These are phyloP conservation scores for Mucor lusitanicus DNA, from an alignment of 371 early-diverging fungal genomes.

Conservation along the genomic window DNA sequence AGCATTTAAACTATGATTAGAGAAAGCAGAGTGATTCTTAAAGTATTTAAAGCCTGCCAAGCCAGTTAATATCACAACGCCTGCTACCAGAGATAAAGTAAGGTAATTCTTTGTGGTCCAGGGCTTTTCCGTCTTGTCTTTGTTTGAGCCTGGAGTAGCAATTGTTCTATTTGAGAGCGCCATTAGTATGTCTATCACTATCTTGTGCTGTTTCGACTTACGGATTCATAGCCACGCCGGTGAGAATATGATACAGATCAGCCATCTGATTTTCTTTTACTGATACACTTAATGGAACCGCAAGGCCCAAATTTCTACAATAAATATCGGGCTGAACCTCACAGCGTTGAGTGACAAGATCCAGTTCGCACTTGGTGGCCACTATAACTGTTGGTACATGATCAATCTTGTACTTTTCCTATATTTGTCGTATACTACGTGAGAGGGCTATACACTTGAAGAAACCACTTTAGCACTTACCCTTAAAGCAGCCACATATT, in stretches of 20 bases:
- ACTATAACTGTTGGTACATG: constrained; percentile 88
- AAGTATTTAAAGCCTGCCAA: constrained; percentile 45
- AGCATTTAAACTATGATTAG: constrained; percentile 10
- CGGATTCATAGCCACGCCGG: constrained; percentile 89
- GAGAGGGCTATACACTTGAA: background rate
- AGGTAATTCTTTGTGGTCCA: constrained; percentile 45
- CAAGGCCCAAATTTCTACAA: constrained; percentile 82
- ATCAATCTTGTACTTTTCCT: constrained; percentile 83
- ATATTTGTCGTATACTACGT: background rate
- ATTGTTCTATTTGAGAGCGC: constrained; percentile 26
- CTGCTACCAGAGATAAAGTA: constrained; percentile 40
- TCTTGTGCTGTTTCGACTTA: constrained; percentile 23
- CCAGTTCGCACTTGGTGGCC: constrained; percentile 92
- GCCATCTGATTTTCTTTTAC: constrained; percentile 85
- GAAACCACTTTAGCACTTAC: constrained; percentile 43
- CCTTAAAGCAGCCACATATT: constrained; percentile 82
- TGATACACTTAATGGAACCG: constrained; percentile 87
- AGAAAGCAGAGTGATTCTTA: constrained; percentile 33
- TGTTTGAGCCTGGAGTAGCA: constrained; percentile 46
- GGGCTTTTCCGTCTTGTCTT: constrained; percentile 40
- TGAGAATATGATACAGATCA: constrained; percentile 84
- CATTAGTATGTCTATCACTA: background rate
- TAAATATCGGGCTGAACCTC: constrained; percentile 91
- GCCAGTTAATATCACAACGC: constrained; percentile 43
- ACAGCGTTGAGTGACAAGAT: constrained; percentile 73